A percentile compares a stretch with the other conserved stretches of the same genome.
These are phyloP conservation scores for Xerocomellus amylosporus DNA, from an alignment of 768 basidiomycete species.

Conservation along the genomic window DNA sequence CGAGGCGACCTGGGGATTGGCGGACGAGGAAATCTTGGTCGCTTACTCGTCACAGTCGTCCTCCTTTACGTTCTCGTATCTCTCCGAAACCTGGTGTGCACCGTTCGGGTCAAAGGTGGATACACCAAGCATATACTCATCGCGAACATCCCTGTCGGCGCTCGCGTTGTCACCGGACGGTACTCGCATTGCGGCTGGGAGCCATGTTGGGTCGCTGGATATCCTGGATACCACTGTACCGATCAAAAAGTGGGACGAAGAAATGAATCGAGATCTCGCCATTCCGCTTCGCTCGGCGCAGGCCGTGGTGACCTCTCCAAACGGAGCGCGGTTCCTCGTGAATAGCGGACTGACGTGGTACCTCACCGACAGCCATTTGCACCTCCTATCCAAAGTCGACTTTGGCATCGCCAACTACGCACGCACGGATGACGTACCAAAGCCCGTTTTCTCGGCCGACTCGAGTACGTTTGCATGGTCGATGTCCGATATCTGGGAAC, in stretches of 20 bases:
- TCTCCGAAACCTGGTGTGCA: neutral
- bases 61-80: constrained; percentile 5
- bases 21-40: neutral
- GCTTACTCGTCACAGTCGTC: neutral
- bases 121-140: neutral
- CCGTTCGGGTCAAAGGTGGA: neutral
- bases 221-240: constrained; percentile 9
- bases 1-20: neutral
- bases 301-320: constrained; percentile 3
- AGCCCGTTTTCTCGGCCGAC: constrained; percentile 6
- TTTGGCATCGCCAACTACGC: neutral
- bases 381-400: constrained; percentile 7
- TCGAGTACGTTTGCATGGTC: constrained; percentile 7
- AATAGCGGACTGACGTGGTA: neutral
- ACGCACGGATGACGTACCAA: neutral
- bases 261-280: neutral
- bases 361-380: neutral
- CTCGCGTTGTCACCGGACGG: constrained; percentile 21
- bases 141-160: constrained; percentile 1
- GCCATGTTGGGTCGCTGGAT: neutral
- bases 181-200: constrained; percentile 12
- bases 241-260: constrained; percentile 8
- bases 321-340: constrained; percentile 9
- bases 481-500: constrained; percentile 1
- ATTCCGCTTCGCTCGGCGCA: neutral